Evolutionary conservation across 345 rosid genomes (phyloP).

Genomic region (Gossypium rotundifolium): DNA sequence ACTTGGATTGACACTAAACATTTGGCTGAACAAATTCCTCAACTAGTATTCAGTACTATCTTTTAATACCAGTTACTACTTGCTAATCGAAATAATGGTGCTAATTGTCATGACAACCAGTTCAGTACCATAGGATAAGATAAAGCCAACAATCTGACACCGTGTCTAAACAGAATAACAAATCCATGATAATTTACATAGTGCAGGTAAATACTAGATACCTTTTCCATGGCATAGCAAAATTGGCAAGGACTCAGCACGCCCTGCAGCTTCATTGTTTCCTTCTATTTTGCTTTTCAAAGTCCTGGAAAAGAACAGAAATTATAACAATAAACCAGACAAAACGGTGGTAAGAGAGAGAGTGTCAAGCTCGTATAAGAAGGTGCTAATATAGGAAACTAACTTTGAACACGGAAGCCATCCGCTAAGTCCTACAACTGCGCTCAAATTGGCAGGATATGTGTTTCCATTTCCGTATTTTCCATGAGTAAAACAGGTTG

Average conservation of each 20-base stretch:
- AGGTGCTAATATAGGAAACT: slow-evolving; percentile 21
- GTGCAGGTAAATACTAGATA: slow-evolving; percentile 19
- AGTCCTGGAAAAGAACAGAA: slow-evolving; percentile 38
- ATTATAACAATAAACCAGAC: background rate
- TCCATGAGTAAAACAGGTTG: slow-evolving; percentile 59
- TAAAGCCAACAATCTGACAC: background rate
- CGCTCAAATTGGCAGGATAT: slow-evolving; percentile 65
- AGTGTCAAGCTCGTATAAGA: slow-evolving; percentile 4
- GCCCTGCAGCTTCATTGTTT: slow-evolving; percentile 46
- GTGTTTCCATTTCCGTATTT: slow-evolving; percentile 69
- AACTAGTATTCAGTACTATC: too few relatives aligned
- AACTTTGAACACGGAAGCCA: slow-evolving; percentile 98
- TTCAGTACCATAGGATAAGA: background rate
- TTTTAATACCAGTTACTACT: background rate
- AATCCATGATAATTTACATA: background rate
- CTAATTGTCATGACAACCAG: background rate
- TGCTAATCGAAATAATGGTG: background rate
- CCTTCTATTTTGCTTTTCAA: slow-evolving; percentile 48
- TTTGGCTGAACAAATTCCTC: too few relatives aligned
- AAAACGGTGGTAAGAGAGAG: background rate
- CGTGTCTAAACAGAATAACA: background rate
- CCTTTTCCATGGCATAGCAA: slow-evolving; percentile 86
- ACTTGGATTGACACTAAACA: too few relatives aligned
- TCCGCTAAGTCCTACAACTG: slow-evolving; percentile 87
- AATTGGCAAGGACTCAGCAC: slow-evolving; percentile 75